Evolutionary conservation across 2,329 filamentous ascomycete species (phyloP).

Genomic region (Fusarium fracticaudum): DNA sequence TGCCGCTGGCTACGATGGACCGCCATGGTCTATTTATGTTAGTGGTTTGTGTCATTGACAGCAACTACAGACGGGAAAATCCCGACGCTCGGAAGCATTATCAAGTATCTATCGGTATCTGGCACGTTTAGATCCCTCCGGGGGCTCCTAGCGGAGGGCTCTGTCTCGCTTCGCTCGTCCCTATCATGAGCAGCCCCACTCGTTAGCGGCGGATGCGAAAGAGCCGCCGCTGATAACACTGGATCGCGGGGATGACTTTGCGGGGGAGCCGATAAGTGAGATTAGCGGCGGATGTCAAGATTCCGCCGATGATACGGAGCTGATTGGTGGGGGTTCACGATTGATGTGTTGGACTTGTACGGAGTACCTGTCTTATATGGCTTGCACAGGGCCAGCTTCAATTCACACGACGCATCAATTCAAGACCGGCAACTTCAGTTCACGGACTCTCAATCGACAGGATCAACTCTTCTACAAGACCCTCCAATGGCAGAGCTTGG

Average conservation of each 20-base stretch:
- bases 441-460: neutral
- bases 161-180: neutral
- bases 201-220: neutral
- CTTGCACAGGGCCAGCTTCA: neutral
- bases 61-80: neutral
- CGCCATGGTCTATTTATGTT: neutral
- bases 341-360: neutral
- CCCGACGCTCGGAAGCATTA: neutral
- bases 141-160: neutral
- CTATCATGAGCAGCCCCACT: neutral
- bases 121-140: neutral
- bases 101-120: neutral
- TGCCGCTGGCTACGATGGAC: too few relatives aligned
- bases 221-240: neutral
- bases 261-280: neutral
- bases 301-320: neutral
- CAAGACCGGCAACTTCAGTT: neutral
- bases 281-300: neutral
- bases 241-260: neutral
- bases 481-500: neutral
- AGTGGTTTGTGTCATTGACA: too few relatives aligned
- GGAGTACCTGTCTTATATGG: neutral
- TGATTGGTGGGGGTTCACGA: neutral
- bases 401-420: too few relatives aligned
- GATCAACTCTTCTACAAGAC: neutral